Base-by-base conservation (phyloP, 2,329 filamentous ascomycete genomes). In the Zymoseptoria ardabiliae region DNA sequence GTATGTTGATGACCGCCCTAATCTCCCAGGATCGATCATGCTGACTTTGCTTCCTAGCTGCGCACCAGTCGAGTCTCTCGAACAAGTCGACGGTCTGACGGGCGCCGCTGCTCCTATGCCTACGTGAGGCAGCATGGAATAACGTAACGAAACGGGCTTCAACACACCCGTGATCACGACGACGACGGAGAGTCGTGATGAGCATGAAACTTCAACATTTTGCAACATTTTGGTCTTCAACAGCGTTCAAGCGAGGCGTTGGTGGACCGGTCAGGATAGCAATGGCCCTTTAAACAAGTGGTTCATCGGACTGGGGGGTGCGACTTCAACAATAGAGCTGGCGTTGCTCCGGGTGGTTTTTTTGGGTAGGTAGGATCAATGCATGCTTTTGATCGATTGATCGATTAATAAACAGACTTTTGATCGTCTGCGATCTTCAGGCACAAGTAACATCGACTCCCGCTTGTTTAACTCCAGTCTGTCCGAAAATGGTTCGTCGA, bases 61-160 rank as follows among this genome's bases (percentile, higher is more conserved):
- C 74, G 88, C 90, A 48, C 91, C 92, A 0, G 89, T 96, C 7
- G 89, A 91, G 49, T 76, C 79, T 50, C 35, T 45, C 35, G 35
- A 45, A 3, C 35, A 45, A n/a, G 72, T 72, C 45, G 76, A 76
- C 2, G 71, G 64, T 25, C 65, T 73, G 58, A 72, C 71, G 21
- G 71, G 71, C 35, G 56, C 63, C 1, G 70, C 66, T 6, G 71
- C 70, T 25, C 71, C 71, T 3, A 61, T 62, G 60, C 70, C 35
- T 69, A 57, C 63, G 54, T 59, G 56, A 30, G 52, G 56, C 53
- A 3, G 57, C 57, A 21, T 58, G 56, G 41, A 59, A 30, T n/a
- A 45, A n/a, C 9, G 54, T 48, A 50, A 25, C 48, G 50, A 19
- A 41, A 48, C 13, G n/a, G 50, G 10, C 35, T 57, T 54, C 58